Percentiles rank a stretch among this genome's conserved stretches.
Evolutionary conservation across 768 basidiomycete species (phyloP).

Genomic region (Tulasnella sp.): DNA sequence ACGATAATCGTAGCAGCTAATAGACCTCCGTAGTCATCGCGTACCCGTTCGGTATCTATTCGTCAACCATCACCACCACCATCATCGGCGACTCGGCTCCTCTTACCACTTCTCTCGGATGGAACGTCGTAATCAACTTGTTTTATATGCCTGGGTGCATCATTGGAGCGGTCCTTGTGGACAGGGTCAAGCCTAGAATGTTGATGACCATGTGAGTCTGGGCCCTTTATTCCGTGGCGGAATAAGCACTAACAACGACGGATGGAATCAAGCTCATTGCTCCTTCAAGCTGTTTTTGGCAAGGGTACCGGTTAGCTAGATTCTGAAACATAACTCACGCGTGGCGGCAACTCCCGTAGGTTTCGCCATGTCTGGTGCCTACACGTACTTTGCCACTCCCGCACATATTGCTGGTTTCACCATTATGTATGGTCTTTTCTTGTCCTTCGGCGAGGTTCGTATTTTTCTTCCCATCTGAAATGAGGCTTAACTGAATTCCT

Average conservation of each 20-base stretch:
- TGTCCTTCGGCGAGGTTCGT: constrained; percentile 68
- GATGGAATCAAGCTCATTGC: constrained; percentile 18
- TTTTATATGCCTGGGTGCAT: constrained; percentile 56
- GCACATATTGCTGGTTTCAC: constrained; percentile 31
- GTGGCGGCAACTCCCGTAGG: constrained; percentile 33
- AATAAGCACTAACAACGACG: background rate
- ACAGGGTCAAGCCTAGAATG: constrained; percentile 65
- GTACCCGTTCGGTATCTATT: constrained; percentile 67
- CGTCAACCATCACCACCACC: constrained; percentile 62
- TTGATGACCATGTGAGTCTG: constrained; percentile 48
- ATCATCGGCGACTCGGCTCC: constrained; percentile 49
- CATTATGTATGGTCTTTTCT: constrained; percentile 84
- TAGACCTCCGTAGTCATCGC: constrained; percentile 41
- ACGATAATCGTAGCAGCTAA: no score
- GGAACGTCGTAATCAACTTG: constrained; percentile 78
- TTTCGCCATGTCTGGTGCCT: constrained; percentile 85
- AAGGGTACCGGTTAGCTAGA: background rate
- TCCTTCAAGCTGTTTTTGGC: constrained; percentile 27
- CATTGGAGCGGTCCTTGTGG: constrained; percentile 66
- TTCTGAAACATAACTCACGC: background rate
- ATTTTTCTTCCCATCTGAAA: background rate
- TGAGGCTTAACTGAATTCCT: background rate
- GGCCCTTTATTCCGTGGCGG: background rate
- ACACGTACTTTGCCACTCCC: constrained; percentile 32
- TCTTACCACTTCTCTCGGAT: constrained; percentile 63